Conservation (phyloP, 1,139 yeast species). For the Zhuliangozyma blackwelliae region DNA sequence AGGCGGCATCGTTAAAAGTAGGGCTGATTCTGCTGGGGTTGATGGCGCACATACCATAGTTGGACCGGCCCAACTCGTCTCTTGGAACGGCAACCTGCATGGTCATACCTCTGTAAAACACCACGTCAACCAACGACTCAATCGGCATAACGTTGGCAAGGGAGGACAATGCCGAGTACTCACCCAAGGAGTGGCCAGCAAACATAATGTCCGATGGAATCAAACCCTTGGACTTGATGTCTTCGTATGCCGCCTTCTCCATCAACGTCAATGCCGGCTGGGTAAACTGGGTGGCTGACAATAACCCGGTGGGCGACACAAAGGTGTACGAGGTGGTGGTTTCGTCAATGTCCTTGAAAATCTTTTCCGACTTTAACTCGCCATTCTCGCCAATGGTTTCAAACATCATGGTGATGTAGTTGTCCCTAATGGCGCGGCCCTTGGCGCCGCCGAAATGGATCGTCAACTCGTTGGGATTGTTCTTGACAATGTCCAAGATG, state of each 20-base stretch:
- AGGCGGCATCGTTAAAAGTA: conserved; percentile 88
- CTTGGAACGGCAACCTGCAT: conserved; percentile 99
- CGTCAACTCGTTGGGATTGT: conserved; percentile 93
- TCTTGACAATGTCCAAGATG: conserved; percentile 87
- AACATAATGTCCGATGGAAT: conserved; percentile 91
- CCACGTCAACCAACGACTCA: conserved; percentile 96
- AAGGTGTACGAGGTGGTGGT: conserved; percentile 81
- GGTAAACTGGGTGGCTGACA: conserved; percentile 97
- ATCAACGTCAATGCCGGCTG: conserved; percentile 98
- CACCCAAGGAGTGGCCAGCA: conserved; percentile 99
- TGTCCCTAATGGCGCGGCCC: conserved; percentile 92
- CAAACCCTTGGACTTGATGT: conserved; percentile 91
- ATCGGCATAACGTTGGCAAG: conserved; percentile 98
- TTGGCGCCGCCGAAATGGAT: conserved; percentile 97
- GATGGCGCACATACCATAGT: conserved; percentile 98
- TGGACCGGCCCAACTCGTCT: conserved; percentile 90
- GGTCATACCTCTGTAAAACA: conserved; percentile 99
- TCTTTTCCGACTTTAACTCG: conserved; percentile 82
- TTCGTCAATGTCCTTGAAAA: conserved; percentile 86
- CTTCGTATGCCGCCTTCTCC: conserved; percentile 99
- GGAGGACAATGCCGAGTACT: conserved; percentile 94
- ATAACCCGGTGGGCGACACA: conserved; percentile 88
- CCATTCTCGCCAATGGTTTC: conserved; percentile 91
- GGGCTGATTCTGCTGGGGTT: conserved; percentile 91
- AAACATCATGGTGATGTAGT: conserved; percentile 95